These are phyloP conservation scores for Verticillium zaregamsianum DNA, from an alignment of 2,329 filamentous ascomycete species.

Conservation along the genomic window DNA sequence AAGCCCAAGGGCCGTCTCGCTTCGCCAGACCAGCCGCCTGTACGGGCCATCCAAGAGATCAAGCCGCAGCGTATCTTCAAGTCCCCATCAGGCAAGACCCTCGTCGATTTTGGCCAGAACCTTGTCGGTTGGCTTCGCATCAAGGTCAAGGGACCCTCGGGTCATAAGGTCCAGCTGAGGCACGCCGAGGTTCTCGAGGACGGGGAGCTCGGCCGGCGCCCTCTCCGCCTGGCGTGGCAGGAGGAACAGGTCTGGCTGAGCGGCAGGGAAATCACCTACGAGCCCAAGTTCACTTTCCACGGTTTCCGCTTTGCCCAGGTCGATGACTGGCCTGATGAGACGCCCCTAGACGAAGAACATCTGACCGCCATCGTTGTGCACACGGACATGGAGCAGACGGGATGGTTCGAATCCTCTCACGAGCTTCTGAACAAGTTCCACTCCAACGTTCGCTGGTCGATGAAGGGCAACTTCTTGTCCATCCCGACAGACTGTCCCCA, in stretches of 20 bases:
- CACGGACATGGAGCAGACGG: constrained; percentile 46
- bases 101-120: constrained; percentile 56
- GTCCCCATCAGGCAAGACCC: constrained; percentile 34
- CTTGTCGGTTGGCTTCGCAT: constrained; percentile 46
- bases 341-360: constrained; percentile 13
- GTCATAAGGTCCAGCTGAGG: constrained; percentile 36
- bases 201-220: constrained; percentile 33
- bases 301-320: constrained; percentile 49
- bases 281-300: constrained; percentile 49
- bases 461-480: constrained; percentile 54
- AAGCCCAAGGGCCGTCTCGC: constrained; percentile 28
- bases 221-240: constrained; percentile 36
- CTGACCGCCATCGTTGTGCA: constrained; percentile 35
- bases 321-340: constrained; percentile 32
- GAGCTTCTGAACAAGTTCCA: constrained; percentile 48
- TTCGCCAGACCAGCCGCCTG: constrained; percentile 38
- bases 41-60: constrained; percentile 29
- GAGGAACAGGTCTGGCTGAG: neutral
- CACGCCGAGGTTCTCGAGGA: constrained; percentile 54
- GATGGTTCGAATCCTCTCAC: constrained; percentile 49
- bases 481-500: constrained; percentile 56
- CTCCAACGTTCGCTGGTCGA: constrained; percentile 50
- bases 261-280: constrained; percentile 22
- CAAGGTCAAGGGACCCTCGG: constrained; percentile 27
- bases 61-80: constrained; percentile 24